Conservation (phyloP, 2,329 filamentous ascomycete genomes). For the Clonostachys rosea region DNA sequence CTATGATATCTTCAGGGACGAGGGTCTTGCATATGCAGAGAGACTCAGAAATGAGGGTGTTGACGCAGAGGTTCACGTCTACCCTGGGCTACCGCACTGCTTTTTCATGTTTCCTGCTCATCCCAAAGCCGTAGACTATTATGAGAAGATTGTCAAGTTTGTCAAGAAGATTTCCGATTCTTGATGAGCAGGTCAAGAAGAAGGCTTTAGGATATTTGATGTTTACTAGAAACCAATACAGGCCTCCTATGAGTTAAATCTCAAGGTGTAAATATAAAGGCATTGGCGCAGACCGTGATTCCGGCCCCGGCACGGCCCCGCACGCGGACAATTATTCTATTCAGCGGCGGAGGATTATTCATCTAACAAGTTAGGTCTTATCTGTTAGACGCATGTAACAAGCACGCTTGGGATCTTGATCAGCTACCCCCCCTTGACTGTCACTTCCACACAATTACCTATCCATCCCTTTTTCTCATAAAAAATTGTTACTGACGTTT, state of each 20-base stretch:
- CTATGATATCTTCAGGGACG: conserved; percentile 27
- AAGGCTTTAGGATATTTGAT: background rate
- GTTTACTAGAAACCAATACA: too few species aligned
- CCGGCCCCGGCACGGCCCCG: too few species aligned
- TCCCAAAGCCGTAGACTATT: conserved; percentile 5
- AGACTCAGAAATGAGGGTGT: conserved; percentile 21
- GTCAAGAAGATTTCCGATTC: conserved; percentile 3
- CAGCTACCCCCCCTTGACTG: too few species aligned
- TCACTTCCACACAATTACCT: too few species aligned
- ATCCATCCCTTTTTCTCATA: too few species aligned
- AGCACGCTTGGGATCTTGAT: background rate
- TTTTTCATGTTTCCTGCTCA: conserved; percentile 12
- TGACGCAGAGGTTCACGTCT: conserved; percentile 20
- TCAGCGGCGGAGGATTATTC: background rate
- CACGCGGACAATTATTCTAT: too few species aligned
- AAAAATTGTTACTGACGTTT: too few species aligned
- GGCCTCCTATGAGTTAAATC: too few species aligned
- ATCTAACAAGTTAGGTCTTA: background rate
- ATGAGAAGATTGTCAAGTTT: conserved; percentile 3
- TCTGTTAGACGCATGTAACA: background rate
- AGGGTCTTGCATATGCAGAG: conserved; percentile 29
- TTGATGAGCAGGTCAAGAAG: background rate
- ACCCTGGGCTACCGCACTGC: conserved; percentile 26
- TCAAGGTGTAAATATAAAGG: too few species aligned
- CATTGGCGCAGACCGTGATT: too few species aligned